phyloP scores from a whole-genome alignment of 345 rosid species.

The Punica granatum region DNA sequence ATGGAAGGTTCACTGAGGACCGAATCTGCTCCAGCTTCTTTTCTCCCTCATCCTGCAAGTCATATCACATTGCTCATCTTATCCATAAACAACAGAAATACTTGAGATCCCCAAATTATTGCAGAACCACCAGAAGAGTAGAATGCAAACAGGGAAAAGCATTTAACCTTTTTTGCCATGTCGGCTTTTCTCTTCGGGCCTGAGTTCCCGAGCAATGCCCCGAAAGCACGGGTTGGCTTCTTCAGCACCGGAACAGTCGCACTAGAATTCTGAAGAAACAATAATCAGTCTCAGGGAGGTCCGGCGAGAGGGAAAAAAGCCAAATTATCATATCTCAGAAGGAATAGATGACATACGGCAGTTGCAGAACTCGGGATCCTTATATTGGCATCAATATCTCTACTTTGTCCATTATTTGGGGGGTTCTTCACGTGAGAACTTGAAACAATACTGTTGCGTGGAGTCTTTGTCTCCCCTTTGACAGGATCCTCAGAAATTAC shows the following conservation, averaged over 20 bases:
- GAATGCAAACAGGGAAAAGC: neutral
- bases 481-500: neutral
- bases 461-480: constrained; percentile 1
- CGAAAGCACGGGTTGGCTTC: constrained; percentile 55
- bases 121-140: neutral
- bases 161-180: constrained; percentile 39
- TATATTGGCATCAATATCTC: constrained; percentile 1
- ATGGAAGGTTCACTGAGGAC: constrained; percentile 50
- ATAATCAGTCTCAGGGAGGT: constrained; percentile 13
- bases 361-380: constrained; percentile 26
- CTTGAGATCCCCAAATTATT: neutral
- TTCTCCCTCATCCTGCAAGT: constrained; percentile 41
- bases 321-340: neutral
- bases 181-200: constrained; percentile 39
- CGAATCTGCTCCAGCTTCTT: constrained; percentile 51
- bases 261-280: constrained; percentile 37
- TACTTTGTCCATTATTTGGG: neutral
- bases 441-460: neutral
- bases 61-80: neutral
- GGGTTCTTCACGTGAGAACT: neutral
- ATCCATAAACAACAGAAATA: neutral
- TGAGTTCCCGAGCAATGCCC: constrained; percentile 39
- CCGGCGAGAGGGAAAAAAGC: neutral
- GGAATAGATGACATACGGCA: constrained; percentile 19
- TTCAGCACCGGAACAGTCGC: constrained; percentile 46